A percentile compares a stretch with the other conserved stretches of the same genome.
These are phyloP conservation scores for Coemansia sp. DNA, from an alignment of 192 early-diverging fungal species.

Conservation along the genomic window DNA sequence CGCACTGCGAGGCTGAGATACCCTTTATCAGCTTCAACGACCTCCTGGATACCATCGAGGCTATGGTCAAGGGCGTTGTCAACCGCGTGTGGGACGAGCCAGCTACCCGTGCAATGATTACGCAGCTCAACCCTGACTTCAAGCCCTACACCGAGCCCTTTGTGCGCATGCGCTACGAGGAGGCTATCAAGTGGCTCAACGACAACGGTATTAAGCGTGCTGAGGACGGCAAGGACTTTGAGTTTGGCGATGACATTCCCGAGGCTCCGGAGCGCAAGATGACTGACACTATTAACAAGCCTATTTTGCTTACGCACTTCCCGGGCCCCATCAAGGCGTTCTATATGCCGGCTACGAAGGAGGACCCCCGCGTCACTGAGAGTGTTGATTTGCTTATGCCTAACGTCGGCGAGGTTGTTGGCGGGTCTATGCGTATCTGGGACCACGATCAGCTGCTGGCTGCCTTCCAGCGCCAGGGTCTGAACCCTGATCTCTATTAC, in stretches of 20 bases:
- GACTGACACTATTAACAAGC: conserved; percentile 97
- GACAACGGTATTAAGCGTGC: conserved; percentile 86
- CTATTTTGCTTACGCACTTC: conserved; percentile 95
- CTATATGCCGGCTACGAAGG: conserved; percentile 95
- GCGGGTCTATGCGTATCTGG: conserved; percentile 97
- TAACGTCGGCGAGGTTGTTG: conserved; percentile 96
- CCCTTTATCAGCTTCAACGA: conserved; percentile 94
- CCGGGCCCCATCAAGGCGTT: conserved; percentile 98
- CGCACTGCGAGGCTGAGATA: conserved; percentile 97
- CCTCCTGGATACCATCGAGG: conserved; percentile 83
- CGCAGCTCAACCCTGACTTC: conserved; percentile 93
- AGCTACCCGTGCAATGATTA: conserved; percentile 70
- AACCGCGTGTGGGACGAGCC: conserved; percentile 80
- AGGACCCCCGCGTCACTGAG: conserved; percentile 88
- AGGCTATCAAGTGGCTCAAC: conserved; percentile 95
- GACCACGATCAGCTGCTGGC: conserved; percentile 79
- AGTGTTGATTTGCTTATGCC: conserved; percentile 99
- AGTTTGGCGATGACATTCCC: conserved; percentile 99
- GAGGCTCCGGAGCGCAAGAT: conserved; percentile 97
- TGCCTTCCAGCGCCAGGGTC: conserved; percentile 86
- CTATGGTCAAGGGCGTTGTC: conserved; percentile 85
- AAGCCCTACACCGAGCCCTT: conserved; percentile 78
- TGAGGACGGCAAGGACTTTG: conserved; percentile 86
- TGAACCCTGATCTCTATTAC: conserved; percentile 95
- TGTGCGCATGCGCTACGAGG: conserved; percentile 93